Base-by-base conservation (phyloP, 306 rosid species). In the Vigna nakashimae region DNA sequence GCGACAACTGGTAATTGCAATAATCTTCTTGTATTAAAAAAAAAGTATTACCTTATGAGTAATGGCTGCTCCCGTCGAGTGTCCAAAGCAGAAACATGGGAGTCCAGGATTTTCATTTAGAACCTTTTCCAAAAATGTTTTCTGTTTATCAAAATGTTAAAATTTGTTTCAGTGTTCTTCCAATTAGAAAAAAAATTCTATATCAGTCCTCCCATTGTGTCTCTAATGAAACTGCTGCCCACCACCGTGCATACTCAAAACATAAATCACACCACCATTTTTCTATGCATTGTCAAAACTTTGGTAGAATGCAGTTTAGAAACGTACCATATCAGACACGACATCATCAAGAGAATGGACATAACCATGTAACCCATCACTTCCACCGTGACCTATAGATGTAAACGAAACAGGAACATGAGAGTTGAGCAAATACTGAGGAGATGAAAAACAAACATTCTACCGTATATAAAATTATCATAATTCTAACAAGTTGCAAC, bases 31-130 rank as follows among this genome's bases (percentile, higher is more conserved):
- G 10, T 40, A 16, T 28, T 5, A 46, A 16, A 65, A 42, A 18
- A 22, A 4, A 12, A n/a, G 2, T 10, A 28, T 72, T 36, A 93
- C 98, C 98, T 91, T 93, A 6, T 91, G 88, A 67, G 88, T 65
- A 65, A 93, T 93, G 56, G 97, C 95, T 69, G 85, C 93, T 45
- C 98, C 96, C 3, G 98, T 93, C 52, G 98, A 93, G 83, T 93
- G 98, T 49, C 92, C 96, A 77, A 90, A 89, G 82, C 89, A 91
- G 73, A 93, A 88, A 73, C 94, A 91, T 5, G 94, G 96, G 45
- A 89, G 85, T n/a, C 88, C 91, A 4, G 89, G 90, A 71, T 86
- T 86, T 60, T 91, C 96, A 9, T 82, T 78, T 74, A 86, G 46
- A 84, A 91, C 58, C 84, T 88, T 93, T 71, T 89, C 91, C 59